Evolutionary conservation across 257 asterid species (phyloP).

Genomic region (Forsythia suspensa): DNA sequence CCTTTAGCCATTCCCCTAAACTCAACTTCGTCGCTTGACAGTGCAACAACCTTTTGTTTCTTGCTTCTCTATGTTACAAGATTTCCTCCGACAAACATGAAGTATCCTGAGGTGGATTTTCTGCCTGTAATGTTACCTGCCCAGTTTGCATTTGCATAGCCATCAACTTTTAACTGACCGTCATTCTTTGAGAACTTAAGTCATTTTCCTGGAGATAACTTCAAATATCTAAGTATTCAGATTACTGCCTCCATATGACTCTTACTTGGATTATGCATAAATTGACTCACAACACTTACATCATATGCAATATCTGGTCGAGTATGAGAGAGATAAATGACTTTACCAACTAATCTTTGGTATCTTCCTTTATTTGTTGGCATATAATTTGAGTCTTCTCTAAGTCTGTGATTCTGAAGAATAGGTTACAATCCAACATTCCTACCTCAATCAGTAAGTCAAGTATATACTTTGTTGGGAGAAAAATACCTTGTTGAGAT

Average conservation of each 20-base stretch:
- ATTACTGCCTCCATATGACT: neutral
- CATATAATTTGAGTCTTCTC: neutral
- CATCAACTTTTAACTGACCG: no score
- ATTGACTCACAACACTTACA: neutral
- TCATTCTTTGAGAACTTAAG: no score
- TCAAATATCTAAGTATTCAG: neutral
- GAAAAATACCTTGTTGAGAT: neutral
- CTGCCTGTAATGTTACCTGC: no score
- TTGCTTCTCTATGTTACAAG: no score
- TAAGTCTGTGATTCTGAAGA: neutral
- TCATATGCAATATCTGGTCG: neutral
- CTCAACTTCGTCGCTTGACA: no score
- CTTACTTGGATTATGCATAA: neutral
- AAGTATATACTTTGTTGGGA: no score
- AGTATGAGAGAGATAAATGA: neutral
- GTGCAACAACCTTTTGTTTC: no score
- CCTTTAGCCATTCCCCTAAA: no score
- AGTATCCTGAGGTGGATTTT: no score
- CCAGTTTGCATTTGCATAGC: no score
- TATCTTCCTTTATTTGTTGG: neutral
- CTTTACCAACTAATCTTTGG: neutral
- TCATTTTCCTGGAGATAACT: neutral
- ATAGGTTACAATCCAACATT: neutral
- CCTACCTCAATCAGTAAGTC: neutral
- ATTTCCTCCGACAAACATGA: no score